Base-by-base conservation (phyloP, 805 yeast genomes). In the Metschnikowia gelsemii region DNA sequence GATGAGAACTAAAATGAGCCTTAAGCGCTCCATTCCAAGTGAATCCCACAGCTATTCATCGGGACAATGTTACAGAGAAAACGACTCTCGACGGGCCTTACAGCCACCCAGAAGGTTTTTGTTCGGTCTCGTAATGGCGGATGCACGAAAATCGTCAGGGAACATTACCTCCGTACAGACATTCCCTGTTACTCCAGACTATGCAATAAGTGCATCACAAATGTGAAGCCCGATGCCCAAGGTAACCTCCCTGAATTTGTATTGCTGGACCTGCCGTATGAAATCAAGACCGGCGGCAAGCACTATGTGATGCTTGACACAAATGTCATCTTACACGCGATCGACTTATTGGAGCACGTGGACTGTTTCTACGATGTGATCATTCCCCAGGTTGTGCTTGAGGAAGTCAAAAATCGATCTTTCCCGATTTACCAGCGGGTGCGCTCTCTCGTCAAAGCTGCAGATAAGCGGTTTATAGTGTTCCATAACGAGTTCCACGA, bases 311-410 rank as follows among this genome's bases (percentile, higher is more conserved):
- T 93, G 0, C 61, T 90, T 7, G 99, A 93, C 61, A 88, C 98
- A 2, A 91, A 93, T 57, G 82, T 93, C 50, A 83, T 86, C 1
- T 67, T 93, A 47, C 85, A 82, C 58, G 91, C 96, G 5, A 91
- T 93, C 47, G 99, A 93, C 62, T 67, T 93, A 45, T 66, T 93
- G 42, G 99, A 93, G 62, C 82, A 80, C 54, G 72, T 73, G 16
- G 73, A 76, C 22, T 83, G 86, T 40, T 87, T 93, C 57, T 83
- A 75, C 56, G 98, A 93, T 63, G 96, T 90, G 13, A 83, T 93
- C 42, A 69, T 93, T n/a, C 96, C 98, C 1, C 99, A 93, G 61
- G 85, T 95, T 5, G 97, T 88, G 2, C 70, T 93, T 25, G 97
- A 95, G 52, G 98, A 93, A 62, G 96, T 91, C 8, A 79, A 87